Evolutionary conservation across 148 eudicot genomes (phyloP), one percentile per base, ranked within the genome.

Genomic region (Rhododendron williamsianum): DNA sequence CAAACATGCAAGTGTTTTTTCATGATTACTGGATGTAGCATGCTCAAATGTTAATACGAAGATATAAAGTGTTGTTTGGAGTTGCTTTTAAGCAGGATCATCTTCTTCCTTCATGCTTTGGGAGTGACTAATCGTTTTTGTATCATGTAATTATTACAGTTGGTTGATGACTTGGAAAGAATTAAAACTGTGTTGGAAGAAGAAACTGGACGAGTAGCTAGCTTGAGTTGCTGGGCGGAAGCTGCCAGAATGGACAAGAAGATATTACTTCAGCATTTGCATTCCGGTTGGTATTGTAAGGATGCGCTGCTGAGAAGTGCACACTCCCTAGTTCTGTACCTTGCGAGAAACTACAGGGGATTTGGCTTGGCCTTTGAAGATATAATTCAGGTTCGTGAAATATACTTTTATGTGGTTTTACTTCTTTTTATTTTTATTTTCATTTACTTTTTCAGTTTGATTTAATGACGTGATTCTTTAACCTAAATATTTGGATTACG

Each of bases 281-380:
- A 85, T 82, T 90, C 86, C 88, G 98, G 98, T 78, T 96, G 96
- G 98, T 87, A 87, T 89, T 96, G 96, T 88, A 85, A 92, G 88
- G 93, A 92, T 78, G 95, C 90, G 90, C 93, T 96, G 21, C 84
- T 96, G 48, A 92, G 88, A 91, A 96, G 96, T 89, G 90, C 95
- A 21, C 93, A 92, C 51, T 90, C 98, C 46, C 89, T 94, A 78
- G 95, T 96, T 80, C 21, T 96, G 76, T 96, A 90, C 90, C 87
- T 96, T 69, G 92, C 98, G 18, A 92, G 91, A 89, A 92, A 91
- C 80, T 96, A 96, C 83, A 88, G 92, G 84, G 94, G 94, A 78
- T 83, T 86, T 67, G 98, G 98, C 80, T 82, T 96, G 33, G 92
- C 91, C 56, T 86, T 90, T 82, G 96, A 96, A 91, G 98, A 96